Evolutionary conservation across 805 yeast genomes (phyloP).

Genomic region (Cyberlindnera xylosilytica): DNA sequence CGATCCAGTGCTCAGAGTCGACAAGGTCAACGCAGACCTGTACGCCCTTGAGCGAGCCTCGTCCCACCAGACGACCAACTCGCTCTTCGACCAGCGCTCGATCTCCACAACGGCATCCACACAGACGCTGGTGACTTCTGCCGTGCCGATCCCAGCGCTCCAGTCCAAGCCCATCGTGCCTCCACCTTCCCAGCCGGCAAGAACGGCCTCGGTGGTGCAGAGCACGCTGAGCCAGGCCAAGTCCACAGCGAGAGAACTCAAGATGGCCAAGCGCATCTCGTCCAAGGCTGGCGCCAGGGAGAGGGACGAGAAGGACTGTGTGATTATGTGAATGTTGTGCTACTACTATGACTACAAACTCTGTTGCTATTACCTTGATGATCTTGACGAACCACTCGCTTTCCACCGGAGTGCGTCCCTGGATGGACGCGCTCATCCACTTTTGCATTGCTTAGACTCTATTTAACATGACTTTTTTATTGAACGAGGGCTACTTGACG

Average conservation of each 20-base stretch:
- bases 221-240: conserved; percentile 1
- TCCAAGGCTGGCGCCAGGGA: conserved; percentile 3
- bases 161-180: not conserved
- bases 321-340: conserved; percentile 19
- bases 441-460: no score
- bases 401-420: no score
- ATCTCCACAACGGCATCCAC: conserved; percentile 10
- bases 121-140: not conserved
- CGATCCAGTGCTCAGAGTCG: conserved; percentile 38
- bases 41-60: conserved; percentile 9
- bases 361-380: no score
- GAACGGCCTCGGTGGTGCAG: not conserved
- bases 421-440: no score
- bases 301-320: conserved; percentile 19
- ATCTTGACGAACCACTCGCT: no score
- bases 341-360: no score
- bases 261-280: conserved; percentile 10
- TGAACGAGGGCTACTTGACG: no score
- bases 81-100: conserved; percentile 15
- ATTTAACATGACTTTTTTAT: no score
- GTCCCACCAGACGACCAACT: conserved; percentile 4
- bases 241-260: conserved; percentile 3
- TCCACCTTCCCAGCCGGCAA: conserved; percentile 1
- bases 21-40: conserved; percentile 19
- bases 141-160: no score